Conservation (phyloP, 108 stramenopile species). For the Nitzschia putrida region DNA sequence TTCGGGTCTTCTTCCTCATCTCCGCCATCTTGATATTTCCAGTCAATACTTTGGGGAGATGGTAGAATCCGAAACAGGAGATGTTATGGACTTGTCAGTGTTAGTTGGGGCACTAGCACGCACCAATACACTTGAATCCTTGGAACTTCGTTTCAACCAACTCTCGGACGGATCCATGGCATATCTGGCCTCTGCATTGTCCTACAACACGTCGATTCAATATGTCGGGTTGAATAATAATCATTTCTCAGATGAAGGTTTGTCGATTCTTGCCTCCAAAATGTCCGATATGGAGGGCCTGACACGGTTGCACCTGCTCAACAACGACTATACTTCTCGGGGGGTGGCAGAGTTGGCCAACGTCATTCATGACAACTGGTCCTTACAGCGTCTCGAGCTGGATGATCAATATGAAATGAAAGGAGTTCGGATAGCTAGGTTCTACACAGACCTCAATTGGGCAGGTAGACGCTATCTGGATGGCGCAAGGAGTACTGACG, state of each 20-base stretch:
- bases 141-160: conserved; percentile 23
- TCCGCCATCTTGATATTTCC: conserved; percentile 15
- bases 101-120: conserved; percentile 28
- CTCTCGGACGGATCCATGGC: conserved; percentile 29
- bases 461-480: conserved; percentile 9
- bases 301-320: not conserved
- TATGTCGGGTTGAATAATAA: conserved; percentile 17
- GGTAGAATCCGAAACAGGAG: not conserved
- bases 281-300: conserved; percentile 17
- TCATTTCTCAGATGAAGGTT: conserved; percentile 14
- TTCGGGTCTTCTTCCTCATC: conserved; percentile 6
- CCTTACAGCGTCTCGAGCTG: conserved; percentile 3
- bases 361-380: conserved; percentile 10
- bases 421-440: not conserved
- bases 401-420: not conserved
- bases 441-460: conserved; percentile 30
- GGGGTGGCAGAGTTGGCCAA: not conserved
- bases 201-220: conserved; percentile 28
- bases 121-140: conserved; percentile 7
- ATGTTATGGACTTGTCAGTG: conserved; percentile 12
- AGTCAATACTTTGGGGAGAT: conserved; percentile 17
- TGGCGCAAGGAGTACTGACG: not conserved
- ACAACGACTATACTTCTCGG: not conserved
- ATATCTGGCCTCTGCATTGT: conserved; percentile 26
- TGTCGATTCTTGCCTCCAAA: conserved; percentile 24